phyloP scores from a whole-genome alignment of 257 asterid genomes.

The Gentiana straminea region DNA sequence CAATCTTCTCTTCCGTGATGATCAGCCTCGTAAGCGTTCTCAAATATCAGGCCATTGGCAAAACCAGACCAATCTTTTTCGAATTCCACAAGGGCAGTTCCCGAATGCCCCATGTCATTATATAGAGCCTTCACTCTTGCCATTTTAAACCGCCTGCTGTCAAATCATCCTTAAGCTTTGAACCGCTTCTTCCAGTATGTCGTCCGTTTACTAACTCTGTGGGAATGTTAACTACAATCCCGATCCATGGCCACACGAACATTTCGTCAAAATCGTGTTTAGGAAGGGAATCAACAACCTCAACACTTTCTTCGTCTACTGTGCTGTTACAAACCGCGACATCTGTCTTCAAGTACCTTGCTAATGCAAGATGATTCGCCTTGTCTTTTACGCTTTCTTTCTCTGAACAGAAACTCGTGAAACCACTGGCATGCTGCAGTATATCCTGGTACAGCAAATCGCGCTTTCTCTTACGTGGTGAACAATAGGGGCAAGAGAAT shows the following conservation, averaged over 20 bases:
- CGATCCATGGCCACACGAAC: constrained; percentile 97
- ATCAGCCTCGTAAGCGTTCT: constrained; percentile 54
- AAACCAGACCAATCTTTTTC: constrained; percentile 80
- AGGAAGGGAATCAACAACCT: constrained; percentile 27
- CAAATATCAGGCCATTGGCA: constrained; percentile 62
- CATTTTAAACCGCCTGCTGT: constrained; percentile 49
- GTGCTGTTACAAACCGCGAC: constrained; percentile 25
- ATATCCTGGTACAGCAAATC: constrained; percentile 46
- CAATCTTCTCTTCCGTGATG: constrained; percentile 67
- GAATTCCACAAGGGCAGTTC: constrained; percentile 78
- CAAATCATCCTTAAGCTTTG: constrained; percentile 55
- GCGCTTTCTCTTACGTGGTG: constrained; percentile 42
- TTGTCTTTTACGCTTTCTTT: constrained; percentile 48
- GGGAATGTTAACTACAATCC: constrained; percentile 56
- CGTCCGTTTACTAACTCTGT: constrained; percentile 45
- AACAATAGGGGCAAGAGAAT: constrained; percentile 67
- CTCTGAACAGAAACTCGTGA: constrained; percentile 38
- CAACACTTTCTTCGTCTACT: constrained; percentile 7
- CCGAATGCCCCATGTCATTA: constrained; percentile 73
- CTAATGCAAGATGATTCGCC: constrained; percentile 63
- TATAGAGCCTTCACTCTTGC: constrained; percentile 68
- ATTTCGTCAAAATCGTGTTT: constrained; percentile 54
- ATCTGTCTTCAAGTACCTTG: constrained; percentile 51
- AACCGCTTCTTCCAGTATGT: constrained; percentile 70
- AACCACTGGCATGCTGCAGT: constrained; percentile 56